A percentile compares a stretch with the other conserved stretches of the same genome.
Conservation (phyloP, 1,284 basidiomycete species). For the Ganoderma leucocontextum region DNA sequence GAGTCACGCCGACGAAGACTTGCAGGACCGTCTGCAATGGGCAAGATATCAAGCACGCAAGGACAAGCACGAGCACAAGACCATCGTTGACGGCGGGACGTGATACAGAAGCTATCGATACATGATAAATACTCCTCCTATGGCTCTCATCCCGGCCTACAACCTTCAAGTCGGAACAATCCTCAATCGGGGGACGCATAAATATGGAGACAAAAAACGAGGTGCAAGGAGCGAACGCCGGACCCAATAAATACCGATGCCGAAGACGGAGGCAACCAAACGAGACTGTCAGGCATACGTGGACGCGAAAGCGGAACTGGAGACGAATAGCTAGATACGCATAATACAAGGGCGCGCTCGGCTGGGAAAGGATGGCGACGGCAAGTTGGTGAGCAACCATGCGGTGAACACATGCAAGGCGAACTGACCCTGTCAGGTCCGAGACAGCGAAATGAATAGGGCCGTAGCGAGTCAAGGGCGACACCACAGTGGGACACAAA, state of each 20-base stretch:
- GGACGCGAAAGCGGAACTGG: background rate
- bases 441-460: background rate
- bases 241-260: constrained; percentile 5
- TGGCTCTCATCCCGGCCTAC: background rate
- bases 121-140: constrained; percentile 1
- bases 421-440: constrained; percentile 6
- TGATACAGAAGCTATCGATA: constrained; percentile 14
- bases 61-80: background rate
- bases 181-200: constrained; percentile 1
- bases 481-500: background rate
- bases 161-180: background rate
- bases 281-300: background rate
- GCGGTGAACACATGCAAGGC: background rate
- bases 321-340: constrained; percentile 10
- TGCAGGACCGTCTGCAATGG: background rate
- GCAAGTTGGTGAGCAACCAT: background rate
- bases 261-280: background rate
- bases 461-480: background rate
- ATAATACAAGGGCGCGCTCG: constrained; percentile 6
- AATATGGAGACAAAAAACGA: background rate
- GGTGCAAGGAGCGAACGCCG: constrained; percentile 3
- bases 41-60: background rate
- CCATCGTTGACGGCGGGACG: constrained; percentile 1
- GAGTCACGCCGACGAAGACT: background rate
- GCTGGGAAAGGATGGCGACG: background rate